Percentiles rank a stretch among this genome's conserved stretches.
Conservation (phyloP, 2,329 filamentous ascomycete genomes). For the Neofusicoccum parvum region DNA sequence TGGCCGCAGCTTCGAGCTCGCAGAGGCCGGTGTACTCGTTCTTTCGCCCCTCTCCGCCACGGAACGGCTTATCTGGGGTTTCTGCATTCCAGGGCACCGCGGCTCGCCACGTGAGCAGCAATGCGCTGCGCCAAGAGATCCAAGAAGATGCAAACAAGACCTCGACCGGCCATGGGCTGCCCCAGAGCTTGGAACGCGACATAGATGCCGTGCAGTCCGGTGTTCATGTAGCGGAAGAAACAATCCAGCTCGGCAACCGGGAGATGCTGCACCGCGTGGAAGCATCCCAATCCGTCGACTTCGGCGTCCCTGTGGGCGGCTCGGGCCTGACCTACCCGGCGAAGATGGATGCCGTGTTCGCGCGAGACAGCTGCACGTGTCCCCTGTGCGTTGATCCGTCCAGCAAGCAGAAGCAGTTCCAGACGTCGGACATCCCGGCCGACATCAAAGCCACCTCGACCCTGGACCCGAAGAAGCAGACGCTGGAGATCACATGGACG, state of each 20-base stretch:
- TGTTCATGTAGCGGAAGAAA: neutral
- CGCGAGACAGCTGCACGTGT: conserved; percentile 62
- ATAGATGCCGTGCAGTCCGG: conserved; percentile 1
- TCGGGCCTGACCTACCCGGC: neutral
- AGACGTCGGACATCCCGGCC: conserved; percentile 63
- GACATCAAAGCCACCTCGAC: conserved; percentile 38
- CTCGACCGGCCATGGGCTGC: neutral
- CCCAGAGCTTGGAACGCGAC: neutral
- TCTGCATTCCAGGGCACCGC: neutral
- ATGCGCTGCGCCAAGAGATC: conserved; percentile 1
- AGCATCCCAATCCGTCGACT: neutral
- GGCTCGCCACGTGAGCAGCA: neutral
- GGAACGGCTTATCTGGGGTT: neutral
- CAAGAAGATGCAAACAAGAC: conserved; percentile 7
- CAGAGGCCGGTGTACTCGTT: neutral
- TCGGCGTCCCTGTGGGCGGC: neutral
- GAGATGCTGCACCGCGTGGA: neutral
- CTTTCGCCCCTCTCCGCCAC: neutral
- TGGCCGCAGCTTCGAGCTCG: neutral
- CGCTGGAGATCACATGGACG: conserved; percentile 63
- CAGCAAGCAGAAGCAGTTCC: conserved; percentile 66
- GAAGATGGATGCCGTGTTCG: conserved; percentile 6
- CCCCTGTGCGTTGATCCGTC: conserved; percentile 59
- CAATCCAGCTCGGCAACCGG: neutral
- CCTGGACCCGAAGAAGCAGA: conserved; percentile 44